Base-by-base conservation (phyloP, 2,329 filamentous ascomycete species). In the Verticillium longisporum region DNA sequence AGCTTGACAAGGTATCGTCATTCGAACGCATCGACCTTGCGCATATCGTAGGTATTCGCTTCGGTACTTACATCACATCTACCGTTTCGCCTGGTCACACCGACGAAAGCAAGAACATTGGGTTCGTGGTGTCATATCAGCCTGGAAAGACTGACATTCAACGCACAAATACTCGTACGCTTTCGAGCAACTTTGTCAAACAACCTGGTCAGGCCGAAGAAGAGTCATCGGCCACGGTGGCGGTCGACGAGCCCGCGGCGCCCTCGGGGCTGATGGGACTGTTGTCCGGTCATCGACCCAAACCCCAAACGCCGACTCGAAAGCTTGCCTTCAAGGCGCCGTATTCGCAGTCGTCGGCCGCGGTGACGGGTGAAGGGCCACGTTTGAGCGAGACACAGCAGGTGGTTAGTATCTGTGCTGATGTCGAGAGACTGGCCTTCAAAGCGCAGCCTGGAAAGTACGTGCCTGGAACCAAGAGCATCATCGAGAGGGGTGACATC, bases 11-110 rank as follows among this genome's bases (percentile, higher is more conserved):
- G 72, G 91, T 99, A 1, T 88, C 89, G 13, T 92, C 90, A 0
- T 98, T 97, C 72, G 93, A 98, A 75, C 83, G 93, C 7, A 87
- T 97, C 14, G 87, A 90, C 61, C 80, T 98, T 7, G 81, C 84
- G 21, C 90, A 91, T 61, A 79, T 99, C 38, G 82, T 83, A 1
- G 81, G 83, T 31, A 85, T 99, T 67, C 88, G 87, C 69, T 85
- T 88, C 63, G 95, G 95, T 21, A 89, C 91, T 0, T 99, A 98
- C 70, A 90, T 99, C 69, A 97, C 92, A 0, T 94, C 89, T 2
- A 95, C 92, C 0, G 82, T 97, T 5, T 92, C 92, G 1, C 79
- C 88, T 1, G 81, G 87, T 0, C 91, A 97, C 69, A 84, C 86
- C 65, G 89, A 97, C 66, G 89, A 91, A 71, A 77, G 80, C 59